phyloP scores from a whole-genome alignment of 331 rosid genomes.

The Erythrophleum ivorense region DNA sequence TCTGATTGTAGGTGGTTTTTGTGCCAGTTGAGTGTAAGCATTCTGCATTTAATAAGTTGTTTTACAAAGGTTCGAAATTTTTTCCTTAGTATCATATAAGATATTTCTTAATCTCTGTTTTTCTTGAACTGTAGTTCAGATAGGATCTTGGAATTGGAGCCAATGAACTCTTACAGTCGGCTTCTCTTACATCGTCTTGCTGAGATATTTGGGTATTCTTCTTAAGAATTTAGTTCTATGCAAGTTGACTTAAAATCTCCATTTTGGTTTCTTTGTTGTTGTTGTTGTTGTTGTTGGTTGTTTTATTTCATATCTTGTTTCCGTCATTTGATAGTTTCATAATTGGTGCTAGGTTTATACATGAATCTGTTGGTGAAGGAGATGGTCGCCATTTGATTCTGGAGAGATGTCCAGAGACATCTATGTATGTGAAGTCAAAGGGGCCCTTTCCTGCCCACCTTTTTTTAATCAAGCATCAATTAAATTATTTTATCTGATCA shows the following conservation, averaged over 20 bases:
- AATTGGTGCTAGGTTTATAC: constrained; percentile 71
- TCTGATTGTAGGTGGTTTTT: constrained; percentile 28
- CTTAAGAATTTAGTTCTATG: constrained; percentile 26
- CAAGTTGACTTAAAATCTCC: constrained; percentile 21
- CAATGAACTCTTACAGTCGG: constrained; percentile 91
- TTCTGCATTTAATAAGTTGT: constrained; percentile 12
- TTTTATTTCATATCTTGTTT: constrained; percentile 9
- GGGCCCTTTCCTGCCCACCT: background rate
- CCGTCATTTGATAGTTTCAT: constrained; percentile 17
- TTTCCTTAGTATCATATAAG: constrained; percentile 14
- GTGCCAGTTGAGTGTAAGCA: constrained; percentile 19
- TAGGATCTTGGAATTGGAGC: constrained; percentile 87
- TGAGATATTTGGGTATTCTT: constrained; percentile 90
- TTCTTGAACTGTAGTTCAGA: constrained; percentile 66
- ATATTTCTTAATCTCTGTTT: constrained; percentile 37
- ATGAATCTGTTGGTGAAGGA: constrained; percentile 97
- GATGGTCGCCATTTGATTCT: constrained; percentile 85
- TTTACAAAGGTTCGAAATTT: constrained; percentile 13
- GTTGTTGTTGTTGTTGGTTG: background rate
- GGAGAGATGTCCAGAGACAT: constrained; percentile 87
- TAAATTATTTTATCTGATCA: constrained; percentile 25
- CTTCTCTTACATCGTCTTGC: constrained; percentile 99
- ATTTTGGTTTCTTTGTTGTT: background rate
- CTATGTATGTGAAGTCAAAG: constrained; percentile 63
- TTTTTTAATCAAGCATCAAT: background rate